Conservation (phyloP, 1,284 basidiomycete genomes). For the Tylopilus microsporus region DNA sequence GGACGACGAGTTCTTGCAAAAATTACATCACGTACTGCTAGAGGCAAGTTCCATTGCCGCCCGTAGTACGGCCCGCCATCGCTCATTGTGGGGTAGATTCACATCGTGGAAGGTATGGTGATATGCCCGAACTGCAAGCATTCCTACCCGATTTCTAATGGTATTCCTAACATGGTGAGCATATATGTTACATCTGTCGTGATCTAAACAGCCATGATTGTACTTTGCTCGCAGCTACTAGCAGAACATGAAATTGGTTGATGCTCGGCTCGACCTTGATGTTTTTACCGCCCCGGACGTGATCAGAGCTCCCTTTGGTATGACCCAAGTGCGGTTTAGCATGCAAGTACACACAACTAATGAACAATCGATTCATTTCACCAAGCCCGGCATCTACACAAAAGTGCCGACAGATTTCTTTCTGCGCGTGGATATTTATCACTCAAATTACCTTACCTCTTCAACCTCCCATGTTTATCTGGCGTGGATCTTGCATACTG, state of each 20-base stretch:
- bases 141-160: slow-evolving; percentile 85
- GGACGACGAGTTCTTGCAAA: slow-evolving; percentile 74
- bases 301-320: background rate
- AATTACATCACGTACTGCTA: slow-evolving; percentile 87
- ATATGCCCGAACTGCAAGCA: slow-evolving; percentile 90
- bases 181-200: background rate
- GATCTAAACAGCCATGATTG: background rate
- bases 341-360: background rate
- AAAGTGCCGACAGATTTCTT: too few relatives aligned
- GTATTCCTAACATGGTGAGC: slow-evolving; percentile 96
- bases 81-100: slow-evolving; percentile 49
- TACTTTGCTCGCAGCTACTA: slow-evolving; percentile 56
- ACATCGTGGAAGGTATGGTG: slow-evolving; percentile 92
- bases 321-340: background rate
- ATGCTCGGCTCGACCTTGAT: background rate
- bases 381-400: too few relatives aligned
- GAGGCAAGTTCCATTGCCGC: slow-evolving; percentile 54
- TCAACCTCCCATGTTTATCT: too few relatives aligned
- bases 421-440: too few relatives aligned
- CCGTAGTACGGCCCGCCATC: background rate
- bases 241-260: slow-evolving; percentile 85
- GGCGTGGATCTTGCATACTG: too few relatives aligned
- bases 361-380: background rate
- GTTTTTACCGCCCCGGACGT: background rate
- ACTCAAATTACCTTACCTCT: too few relatives aligned